phyloP scores from a whole-genome alignment of 2,329 filamentous ascomycete genomes.

The Phoma sp. region DNA sequence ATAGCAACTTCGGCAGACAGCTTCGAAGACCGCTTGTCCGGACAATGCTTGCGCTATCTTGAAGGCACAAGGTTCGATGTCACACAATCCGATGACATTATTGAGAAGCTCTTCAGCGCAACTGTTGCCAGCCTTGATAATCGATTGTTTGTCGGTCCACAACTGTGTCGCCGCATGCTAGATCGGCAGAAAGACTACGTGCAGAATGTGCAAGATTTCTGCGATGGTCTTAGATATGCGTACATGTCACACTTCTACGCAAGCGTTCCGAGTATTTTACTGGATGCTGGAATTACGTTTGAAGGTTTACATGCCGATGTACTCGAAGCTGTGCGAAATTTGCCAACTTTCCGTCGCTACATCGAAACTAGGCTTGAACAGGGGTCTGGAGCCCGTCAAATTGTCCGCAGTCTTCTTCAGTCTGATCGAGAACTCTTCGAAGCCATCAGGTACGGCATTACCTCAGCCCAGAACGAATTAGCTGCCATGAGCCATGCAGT shows the following conservation, averaged over 20 bases:
- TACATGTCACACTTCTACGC: conserved; percentile 89
- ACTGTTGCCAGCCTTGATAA: conserved; percentile 65
- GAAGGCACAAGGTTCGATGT: conserved; percentile 78
- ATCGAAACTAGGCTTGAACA: conserved; percentile 49
- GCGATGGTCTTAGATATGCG: conserved; percentile 74
- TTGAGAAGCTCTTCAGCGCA: conserved; percentile 73
- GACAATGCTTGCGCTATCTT: conserved; percentile 69
- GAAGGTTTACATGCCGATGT: conserved; percentile 63
- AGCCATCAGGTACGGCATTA: conserved; percentile 24
- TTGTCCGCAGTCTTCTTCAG: conserved; percentile 63
- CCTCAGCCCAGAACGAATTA: conserved; percentile 46
- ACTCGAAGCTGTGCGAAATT: conserved; percentile 69
- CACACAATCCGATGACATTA: conserved; percentile 71
- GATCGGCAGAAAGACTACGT: conserved; percentile 79
- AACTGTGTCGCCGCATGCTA: conserved; percentile 67
- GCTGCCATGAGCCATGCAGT: conserved; percentile 50
- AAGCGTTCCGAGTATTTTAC: conserved; percentile 72
- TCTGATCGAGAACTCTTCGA: conserved; percentile 63
- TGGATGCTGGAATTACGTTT: conserved; percentile 48
- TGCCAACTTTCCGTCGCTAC: conserved; percentile 66
- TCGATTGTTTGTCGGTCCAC: conserved; percentile 67
- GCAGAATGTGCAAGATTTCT: conserved; percentile 74
- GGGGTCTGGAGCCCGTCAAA: conserved; percentile 38
- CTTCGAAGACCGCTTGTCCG: conserved; percentile 75
- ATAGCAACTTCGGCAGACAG: conserved; percentile 82